Base-by-base conservation (phyloP, 1,284 basidiomycete genomes). In the Leccinum fallax region DNA sequence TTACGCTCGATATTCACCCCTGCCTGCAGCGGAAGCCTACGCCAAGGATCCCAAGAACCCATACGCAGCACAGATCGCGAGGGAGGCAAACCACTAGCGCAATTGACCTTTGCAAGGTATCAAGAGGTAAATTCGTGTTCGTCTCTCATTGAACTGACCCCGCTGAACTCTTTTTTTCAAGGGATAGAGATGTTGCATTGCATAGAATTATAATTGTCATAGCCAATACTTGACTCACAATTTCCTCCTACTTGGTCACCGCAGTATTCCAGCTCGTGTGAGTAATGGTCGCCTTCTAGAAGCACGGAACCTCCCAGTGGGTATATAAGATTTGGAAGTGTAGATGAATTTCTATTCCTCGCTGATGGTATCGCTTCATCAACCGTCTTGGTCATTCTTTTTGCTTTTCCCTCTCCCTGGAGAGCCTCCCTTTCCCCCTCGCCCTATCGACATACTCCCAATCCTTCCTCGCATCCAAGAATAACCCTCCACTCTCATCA, bases 11-110 rank as follows among this genome's bases (percentile, higher is more conserved):
- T 2, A 7, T 10, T 68, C 63, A 59, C 55, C 26, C 21, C 54
- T 32, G 26, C 66, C 64, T 30, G 26, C 67, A 92, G 90, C 89
- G 62, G 83, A 84, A 65, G 76, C 81, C 67, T 91, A 83, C 74
- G 84, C 84, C 64, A 88, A 86, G 69, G 88, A 92, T 73, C 85
- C 90, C 40, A 86, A 85, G 74, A 93, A 93, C 81, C 90, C 91
- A 51, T 90, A 92, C 76, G 88, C 87, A 24, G 86, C 85, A 26
- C 84, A 89, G 71, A 85, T 92, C 61, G 87, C 90, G 51, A 86
- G 79, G 64, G 69, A 70, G 43, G 56, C 66, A 3, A 68, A 76
- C 49, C 71, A 75, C 30, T 76, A 76, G 64, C 34, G 6, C 19
- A 30, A 16, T 26, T 8, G 16, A 26, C 28, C 8, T 48, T 63